A percentile compares a stretch with the other conserved stretches of the same genome.
These are phyloP conservation scores for Leccinellum rugosiceps DNA, from an alignment of 768 basidiomycete genomes.

Conservation along the genomic window DNA sequence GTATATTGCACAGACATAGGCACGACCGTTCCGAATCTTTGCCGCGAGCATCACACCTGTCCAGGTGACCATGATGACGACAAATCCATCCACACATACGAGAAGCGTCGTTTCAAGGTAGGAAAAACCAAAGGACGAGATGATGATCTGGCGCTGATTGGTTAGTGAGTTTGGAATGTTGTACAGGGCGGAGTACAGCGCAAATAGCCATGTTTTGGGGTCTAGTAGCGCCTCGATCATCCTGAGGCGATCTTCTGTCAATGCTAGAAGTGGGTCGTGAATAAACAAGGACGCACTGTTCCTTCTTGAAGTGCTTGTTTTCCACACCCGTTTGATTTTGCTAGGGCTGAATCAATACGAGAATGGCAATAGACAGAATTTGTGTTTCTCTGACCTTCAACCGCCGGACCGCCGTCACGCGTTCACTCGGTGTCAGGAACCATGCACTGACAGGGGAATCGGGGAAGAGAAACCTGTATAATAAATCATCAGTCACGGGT, in stretches of 20 bases:
- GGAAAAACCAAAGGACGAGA: conserved; percentile 63
- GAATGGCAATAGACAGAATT: background rate
- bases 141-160: conserved; percentile 64
- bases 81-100: conserved; percentile 58
- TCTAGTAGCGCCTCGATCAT: conserved; percentile 66
- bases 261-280: background rate
- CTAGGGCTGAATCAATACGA: conserved; percentile 26
- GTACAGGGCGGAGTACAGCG: conserved; percentile 57
- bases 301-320: conserved; percentile 77
- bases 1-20: conserved; percentile 60
- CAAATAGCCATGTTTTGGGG: conserved; percentile 76
- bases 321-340: conserved; percentile 80
- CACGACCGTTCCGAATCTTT: conserved; percentile 54
- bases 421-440: conserved; percentile 69
- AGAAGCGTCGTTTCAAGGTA: conserved; percentile 66
- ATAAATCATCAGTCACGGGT: background rate
- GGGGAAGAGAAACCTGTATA: conserved; percentile 60
- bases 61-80: conserved; percentile 70
- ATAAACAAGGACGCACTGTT: conserved; percentile 53
- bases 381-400: conserved; percentile 46
- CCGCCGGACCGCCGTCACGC: conserved; percentile 55
- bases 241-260: conserved; percentile 31
- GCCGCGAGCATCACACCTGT: conserved; percentile 59
- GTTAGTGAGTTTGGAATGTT: conserved; percentile 67
- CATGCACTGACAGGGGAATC: conserved; percentile 73